Conservation (phyloP, 2,329 filamentous ascomycete genomes). For the Colletotrichum theobromicola region DNA sequence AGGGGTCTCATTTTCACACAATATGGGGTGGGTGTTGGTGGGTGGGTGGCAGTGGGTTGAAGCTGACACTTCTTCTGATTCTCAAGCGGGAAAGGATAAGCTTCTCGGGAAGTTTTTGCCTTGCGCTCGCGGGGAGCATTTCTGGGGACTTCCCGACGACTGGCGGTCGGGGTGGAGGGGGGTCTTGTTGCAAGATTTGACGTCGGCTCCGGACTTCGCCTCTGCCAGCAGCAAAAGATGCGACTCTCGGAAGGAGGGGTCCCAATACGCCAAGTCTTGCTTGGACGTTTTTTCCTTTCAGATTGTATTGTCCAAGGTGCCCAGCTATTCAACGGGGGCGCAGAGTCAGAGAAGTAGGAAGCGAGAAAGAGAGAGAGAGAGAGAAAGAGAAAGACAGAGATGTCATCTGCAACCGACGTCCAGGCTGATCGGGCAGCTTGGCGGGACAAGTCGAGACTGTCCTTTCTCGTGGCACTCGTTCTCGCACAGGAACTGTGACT, state of each 20-base stretch:
- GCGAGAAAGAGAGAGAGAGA: too few relatives aligned
- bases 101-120: conserved; percentile 12
- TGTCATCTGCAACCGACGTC: conserved; percentile 14
- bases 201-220: neutral
- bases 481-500: neutral
- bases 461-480: neutral
- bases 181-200: neutral
- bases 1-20: neutral
- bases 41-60: neutral
- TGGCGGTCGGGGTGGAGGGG: neutral
- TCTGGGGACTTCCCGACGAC: neutral
- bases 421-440: conserved; percentile 16
- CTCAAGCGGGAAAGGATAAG: neutral
- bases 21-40: neutral
- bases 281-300: neutral
- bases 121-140: neutral
- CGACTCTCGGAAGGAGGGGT: neutral
- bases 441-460: neutral
- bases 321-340: neutral
- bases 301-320: neutral
- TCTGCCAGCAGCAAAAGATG: neutral
- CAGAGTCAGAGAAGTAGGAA: neutral
- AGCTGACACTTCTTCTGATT: neutral
- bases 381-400: neutral
- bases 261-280: neutral